Base-by-base conservation (phyloP, 345 rosid species). In the Heritiera littoralis region DNA sequence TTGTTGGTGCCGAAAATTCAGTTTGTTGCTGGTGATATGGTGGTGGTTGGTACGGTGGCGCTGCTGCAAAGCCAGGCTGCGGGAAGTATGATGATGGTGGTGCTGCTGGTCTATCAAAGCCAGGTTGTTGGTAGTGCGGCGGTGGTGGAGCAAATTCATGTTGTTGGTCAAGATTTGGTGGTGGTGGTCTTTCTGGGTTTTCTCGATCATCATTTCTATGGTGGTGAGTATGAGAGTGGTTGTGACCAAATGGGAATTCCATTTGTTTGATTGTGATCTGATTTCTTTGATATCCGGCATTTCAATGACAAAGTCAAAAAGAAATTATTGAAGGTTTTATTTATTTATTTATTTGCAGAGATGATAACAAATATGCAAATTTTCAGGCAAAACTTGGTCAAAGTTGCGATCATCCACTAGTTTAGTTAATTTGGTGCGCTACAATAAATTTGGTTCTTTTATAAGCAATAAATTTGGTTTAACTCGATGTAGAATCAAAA, bases 181-280 rank as follows among this genome's bases (percentile, higher is more conserved):
- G 91, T 51, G 82, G 89, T 4, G 83, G 84, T 45, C 79, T 77
- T 70, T 73, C 81, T 40, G 46, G 79, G 35, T 84, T 86, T 7
- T 81, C 89, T 6, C 80, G 76, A 2, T 82, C 83, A 70, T 85
- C 85, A 61, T 81, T 77, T 46, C 67, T 78, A 17, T 58, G 83
- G 80, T 81, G 87, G 63, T 80, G 83, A 63, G 66, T 83, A 28
- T 77, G 71, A 78, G 38, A 35, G 38, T 77, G 32, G 75, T 54
- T 77, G 77, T 80, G 89, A 45, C 88, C 87, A 15, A 8, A 78
- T 7, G 91, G 90, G 78, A 72, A 79, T 1, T 91, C 98, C 98
- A 90, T 93, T 28, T 60, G 58, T 12, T 43, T 6, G 68, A 28
- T 41, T 13, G 9, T 59, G 18, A 41, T 23, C 77, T 6, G 40